Evolutionary conservation across 176 grass and related monocot species (phyloP).

Genomic region (Cymbopogon citratus): DNA sequence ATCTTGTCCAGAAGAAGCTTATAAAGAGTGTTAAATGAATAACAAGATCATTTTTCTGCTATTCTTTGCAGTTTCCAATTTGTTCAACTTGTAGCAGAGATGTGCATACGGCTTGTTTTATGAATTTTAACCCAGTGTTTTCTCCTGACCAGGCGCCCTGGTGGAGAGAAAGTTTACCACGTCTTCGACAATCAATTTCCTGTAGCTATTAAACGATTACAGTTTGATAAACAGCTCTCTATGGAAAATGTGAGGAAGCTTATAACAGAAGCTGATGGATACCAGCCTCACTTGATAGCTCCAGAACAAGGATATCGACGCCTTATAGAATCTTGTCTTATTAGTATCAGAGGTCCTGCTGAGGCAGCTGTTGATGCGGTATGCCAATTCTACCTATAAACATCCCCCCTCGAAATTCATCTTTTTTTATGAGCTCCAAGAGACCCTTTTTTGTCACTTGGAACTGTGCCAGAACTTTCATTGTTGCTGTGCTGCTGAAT

Average conservation of each 20-base stretch:
- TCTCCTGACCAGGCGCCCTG: constrained; percentile 59
- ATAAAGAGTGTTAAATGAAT: background rate
- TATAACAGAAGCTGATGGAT: constrained; percentile 90
- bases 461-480: background rate
- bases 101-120: background rate
- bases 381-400: constrained; percentile 26
- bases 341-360: constrained; percentile 86
- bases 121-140: constrained; percentile 12
- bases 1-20: background rate
- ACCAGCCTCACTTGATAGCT: constrained; percentile 97
- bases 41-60: background rate
- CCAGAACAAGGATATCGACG: constrained; percentile 97
- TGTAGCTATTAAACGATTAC: constrained; percentile 80
- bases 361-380: constrained; percentile 88
- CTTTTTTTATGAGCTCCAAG: background rate
- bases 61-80: background rate
- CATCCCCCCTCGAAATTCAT: background rate
- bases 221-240: constrained; percentile 91
- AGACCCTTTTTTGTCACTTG: background rate
- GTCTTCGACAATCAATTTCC: constrained; percentile 92
- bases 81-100: background rate
- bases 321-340: constrained; percentile 80
- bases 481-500: background rate
- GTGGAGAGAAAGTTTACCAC: constrained; percentile 89
- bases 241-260: constrained; percentile 97